Base-by-base conservation (phyloP, 2,329 filamentous ascomycete species). In the Sordariomycetes sp. region DNA sequence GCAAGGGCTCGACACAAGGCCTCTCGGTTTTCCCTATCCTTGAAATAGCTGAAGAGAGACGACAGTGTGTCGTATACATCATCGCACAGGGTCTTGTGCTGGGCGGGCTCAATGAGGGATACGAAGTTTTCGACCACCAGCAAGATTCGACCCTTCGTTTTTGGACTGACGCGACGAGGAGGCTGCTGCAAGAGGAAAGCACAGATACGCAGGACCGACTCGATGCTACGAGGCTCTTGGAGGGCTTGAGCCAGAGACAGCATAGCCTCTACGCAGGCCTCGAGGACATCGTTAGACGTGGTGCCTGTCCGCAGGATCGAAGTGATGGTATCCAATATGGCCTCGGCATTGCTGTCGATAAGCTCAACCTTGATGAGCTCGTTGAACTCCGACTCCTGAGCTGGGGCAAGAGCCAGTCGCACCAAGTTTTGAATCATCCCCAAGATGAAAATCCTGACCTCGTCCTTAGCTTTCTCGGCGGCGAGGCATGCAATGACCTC, bases 31-130 rank as follows among this genome's bases (percentile, higher is more conserved):
- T 75, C 63, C 28, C 79, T 72, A 54, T 96, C 88, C 46, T 79
- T 85, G 63, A 96, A 90, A 53, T 88, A 94, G 35, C 86, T 84
- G 51, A 94, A 96, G 21, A 96, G 70, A 0, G 84, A 79, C 4
- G 84, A 81, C 8, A 92, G 60, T 0, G 85, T 85, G 30, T 75
- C 66, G 51, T 83, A 94, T 1, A 93, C 74, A 23, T 72, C 68
- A 29, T 70, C 61, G 32, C 75, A 75, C 12, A 90, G 59, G 9
- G 33, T 31, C 17, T 70, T 44, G 21, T 59, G 51, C 34, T 57
- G 48, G 11, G 43, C 44, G 3, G 52, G 66, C 6, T 58, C 48
- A 32, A 82, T 68, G 3, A 83, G 62, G 8, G 78, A 75, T 29
- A 94, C 70, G 43, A 95, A 93, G 40, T 82, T 76, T 50, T 92